A percentile compares a stretch with the other conserved stretches of the same genome.
Evolutionary conservation across 768 basidiomycete species (phyloP).

Genomic region (Dioszegia aurantiaca): DNA sequence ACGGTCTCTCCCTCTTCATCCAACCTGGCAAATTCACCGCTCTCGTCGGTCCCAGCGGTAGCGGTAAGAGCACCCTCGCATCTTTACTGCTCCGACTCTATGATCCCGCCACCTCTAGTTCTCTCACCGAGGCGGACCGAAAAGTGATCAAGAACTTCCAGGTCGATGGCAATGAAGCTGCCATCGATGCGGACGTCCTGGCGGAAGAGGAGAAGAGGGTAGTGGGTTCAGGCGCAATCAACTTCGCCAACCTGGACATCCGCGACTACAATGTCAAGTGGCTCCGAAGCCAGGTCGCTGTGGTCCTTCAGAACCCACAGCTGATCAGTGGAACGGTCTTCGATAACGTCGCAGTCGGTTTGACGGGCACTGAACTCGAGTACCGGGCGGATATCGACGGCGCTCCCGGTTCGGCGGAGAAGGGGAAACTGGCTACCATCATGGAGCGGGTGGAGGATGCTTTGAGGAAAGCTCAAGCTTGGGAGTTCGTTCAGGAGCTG

Average conservation of each 20-base stretch:
- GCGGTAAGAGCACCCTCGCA: slow-evolving; percentile 46
- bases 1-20: slow-evolving; percentile 34
- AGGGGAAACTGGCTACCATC: slow-evolving; percentile 18
- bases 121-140: slow-evolving; percentile 21
- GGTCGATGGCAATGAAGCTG: slow-evolving; percentile 11
- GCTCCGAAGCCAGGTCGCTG: slow-evolving; percentile 37
- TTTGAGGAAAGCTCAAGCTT: slow-evolving; percentile 45
- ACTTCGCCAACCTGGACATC: slow-evolving; percentile 31
- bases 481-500: slow-evolving; percentile 46
- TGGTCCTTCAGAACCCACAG: slow-evolving; percentile 44
- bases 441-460: slow-evolving; percentile 27
- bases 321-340: slow-evolving; percentile 44
- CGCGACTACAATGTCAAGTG: slow-evolving; percentile 37
- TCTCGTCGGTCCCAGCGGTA: slow-evolving; percentile 47
- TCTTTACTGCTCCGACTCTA: slow-evolving; percentile 46
- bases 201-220: slow-evolving; percentile 14
- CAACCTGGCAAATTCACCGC: slow-evolving; percentile 46
- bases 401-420: not conserved
- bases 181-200: slow-evolving; percentile 1
- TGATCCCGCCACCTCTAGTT: slow-evolving; percentile 33
- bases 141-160: slow-evolving; percentile 23
- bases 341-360: slow-evolving; percentile 50
- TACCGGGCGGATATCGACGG: slow-evolving; percentile 37
- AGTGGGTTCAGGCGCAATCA: slow-evolving; percentile 13
- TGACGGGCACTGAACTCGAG: slow-evolving; percentile 45